Conservation (phyloP, 2,329 filamentous ascomycete genomes). For the Pseudonectria buxi region DNA sequence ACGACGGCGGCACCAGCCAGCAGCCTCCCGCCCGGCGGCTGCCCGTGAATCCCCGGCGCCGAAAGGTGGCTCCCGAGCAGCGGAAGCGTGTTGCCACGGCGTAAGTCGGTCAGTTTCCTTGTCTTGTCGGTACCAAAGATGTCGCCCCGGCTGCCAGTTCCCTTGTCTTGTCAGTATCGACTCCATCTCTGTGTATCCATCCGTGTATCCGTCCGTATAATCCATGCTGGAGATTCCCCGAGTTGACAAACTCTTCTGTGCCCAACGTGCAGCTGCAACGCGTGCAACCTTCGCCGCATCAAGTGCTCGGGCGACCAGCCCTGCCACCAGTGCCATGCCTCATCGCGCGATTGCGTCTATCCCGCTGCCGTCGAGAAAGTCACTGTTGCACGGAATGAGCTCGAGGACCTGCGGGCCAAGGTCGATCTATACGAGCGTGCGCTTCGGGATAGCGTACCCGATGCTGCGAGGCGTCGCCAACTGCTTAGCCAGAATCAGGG, state of each 20-base stretch:
- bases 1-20: slow-evolving; percentile 17
- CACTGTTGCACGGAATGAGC: slow-evolving; percentile 33
- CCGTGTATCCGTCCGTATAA: no score
- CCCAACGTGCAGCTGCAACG: slow-evolving; percentile 37
- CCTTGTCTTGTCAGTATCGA: no score
- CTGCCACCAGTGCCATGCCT: slow-evolving; percentile 37
- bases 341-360: slow-evolving; percentile 41
- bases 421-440: slow-evolving; percentile 35
- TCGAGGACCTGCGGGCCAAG: slow-evolving; percentile 34
- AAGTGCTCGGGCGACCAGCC: slow-evolving; percentile 46
- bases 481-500: slow-evolving; percentile 23
- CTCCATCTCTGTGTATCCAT: slow-evolving; percentile 6
- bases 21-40: slow-evolving; percentile 30
- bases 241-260: not conserved
- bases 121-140: no score
- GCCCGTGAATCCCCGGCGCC: slow-evolving; percentile 43
- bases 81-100: slow-evolving; percentile 44
- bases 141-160: no score
- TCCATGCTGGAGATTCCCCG: no score
- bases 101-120: slow-evolving; percentile 28
- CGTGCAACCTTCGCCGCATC: slow-evolving; percentile 45
- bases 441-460: slow-evolving; percentile 31
- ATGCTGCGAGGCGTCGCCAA: slow-evolving; percentile 28
- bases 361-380: slow-evolving; percentile 39
- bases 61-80: slow-evolving; percentile 40